Evolutionary conservation across 2,329 filamentous ascomycete species (phyloP), one percentile per base, ranked within the genome.

Genomic region (Penicillium sp.): DNA sequence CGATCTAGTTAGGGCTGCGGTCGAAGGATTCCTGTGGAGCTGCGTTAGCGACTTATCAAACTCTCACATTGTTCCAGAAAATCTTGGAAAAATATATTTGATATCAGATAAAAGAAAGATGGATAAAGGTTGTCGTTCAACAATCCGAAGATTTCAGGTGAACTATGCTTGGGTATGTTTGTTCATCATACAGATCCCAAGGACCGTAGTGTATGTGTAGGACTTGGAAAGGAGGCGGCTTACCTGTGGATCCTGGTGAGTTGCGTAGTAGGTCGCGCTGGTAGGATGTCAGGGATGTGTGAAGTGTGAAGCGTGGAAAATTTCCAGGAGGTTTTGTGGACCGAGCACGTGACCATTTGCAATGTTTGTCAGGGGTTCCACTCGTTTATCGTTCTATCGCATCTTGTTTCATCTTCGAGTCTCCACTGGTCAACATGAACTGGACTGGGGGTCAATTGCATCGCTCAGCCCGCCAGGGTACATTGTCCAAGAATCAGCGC

Each of bases 371-470:
- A n/a, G 6, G 15, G 15, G 15, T 18, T 6, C 15, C 32, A 9
- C 6, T 15, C 7, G 6, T 18, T 18, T 10, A 35, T 35, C 15
- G n/a, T 35, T 7, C 18, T 35, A 35, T 35, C 32, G 20, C 20
- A 23, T 23, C 20, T 23, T 2, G 27, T 28, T 3, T 13, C n/a
- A 18, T 40, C 33, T 42, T 25, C 27, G 40, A 24, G 38, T 35
- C 47, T 43, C 38, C 12, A 37, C 13, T 15, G n/a, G 28, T 29
- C 28, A 29, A 29, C 28, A 75, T 75, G 73, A 75, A 75, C 47
- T 75, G 73, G 72, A 74, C 69, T 23, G 72, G 72, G 47, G 72
- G 72, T 28, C 67, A 67, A 46, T 61, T 75, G 23, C 66, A 67
- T 43, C 71, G 72, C 56, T 69, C 70, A 10, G 65, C 59, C 48